Evolutionary conservation across 176 grass and related monocot genomes (phyloP).

Genomic region (Hsuehochloa calcarea): DNA sequence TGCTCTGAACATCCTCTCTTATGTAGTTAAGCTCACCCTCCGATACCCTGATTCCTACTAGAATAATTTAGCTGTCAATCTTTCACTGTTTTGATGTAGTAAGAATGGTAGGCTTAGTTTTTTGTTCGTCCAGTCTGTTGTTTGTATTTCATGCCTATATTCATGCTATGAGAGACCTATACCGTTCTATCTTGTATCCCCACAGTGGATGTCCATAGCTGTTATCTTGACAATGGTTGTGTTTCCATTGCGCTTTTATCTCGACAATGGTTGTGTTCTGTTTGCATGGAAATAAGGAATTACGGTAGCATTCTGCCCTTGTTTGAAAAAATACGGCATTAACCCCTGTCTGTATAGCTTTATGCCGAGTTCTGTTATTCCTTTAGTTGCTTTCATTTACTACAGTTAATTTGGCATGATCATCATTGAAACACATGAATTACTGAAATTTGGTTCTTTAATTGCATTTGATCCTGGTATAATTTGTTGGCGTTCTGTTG

Average conservation of each 20-base stretch:
- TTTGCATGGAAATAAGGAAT: slow-evolving; percentile 22
- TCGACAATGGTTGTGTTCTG: not conserved
- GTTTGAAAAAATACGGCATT: not conserved
- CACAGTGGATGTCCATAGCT: not conserved
- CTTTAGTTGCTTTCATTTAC: not conserved
- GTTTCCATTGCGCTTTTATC: not conserved
- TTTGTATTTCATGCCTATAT: slow-evolving; percentile 1
- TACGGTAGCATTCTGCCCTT: not conserved
- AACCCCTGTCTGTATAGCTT: not conserved
- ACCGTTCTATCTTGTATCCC: not conserved
- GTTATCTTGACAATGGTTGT: not conserved
- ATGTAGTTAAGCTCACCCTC: not conserved
- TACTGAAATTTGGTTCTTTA: not conserved
- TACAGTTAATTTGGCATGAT: not conserved
- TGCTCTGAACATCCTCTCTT: not conserved
- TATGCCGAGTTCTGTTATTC: not conserved
- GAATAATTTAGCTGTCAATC: not conserved
- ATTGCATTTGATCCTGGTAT: not conserved
- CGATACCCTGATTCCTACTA: not conserved
- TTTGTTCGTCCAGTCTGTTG: not conserved
- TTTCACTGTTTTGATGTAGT: not conserved
- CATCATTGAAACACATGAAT: not conserved
- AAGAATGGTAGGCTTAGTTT: not conserved
- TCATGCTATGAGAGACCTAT: not conserved
- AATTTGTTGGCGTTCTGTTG: not conserved